Base-by-base conservation (phyloP, 2,329 filamentous ascomycete genomes). In the Phialophora tarda region DNA sequence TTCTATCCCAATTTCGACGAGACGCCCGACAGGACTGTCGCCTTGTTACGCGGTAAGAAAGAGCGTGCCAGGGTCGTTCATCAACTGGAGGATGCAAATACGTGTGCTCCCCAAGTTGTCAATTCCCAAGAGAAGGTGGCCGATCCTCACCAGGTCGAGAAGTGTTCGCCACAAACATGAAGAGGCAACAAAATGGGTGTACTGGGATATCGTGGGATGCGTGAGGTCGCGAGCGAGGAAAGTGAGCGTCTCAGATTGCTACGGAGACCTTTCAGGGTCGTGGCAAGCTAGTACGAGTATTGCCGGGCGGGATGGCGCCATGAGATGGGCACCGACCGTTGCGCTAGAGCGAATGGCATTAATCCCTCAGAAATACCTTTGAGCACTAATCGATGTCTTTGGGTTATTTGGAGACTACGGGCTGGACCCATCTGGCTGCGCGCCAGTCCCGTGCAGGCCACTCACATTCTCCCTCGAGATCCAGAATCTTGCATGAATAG, bases 321-420 rank as follows among this genome's bases (percentile, higher is more conserved):
- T 21, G 32, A 44, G 30, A 44, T n/a, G 38, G 17, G 14, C n/a
- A 8, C 17, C 38, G 38, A 44, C 7, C 4, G 5, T n/a, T n/a
- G 17, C 17, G 21, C 38, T 2, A 44, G n/a, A n/a, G 38, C 38
- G 38, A 44, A 44, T 44, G 7, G 38, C 60, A 72, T 72, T 71
- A 63, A 70, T 63, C 55, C 26, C 34, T 55, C 32, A 53, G 65
- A 71, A 71, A 69, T 71, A 56, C 71, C 65, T 71, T 4, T 6
- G 17, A 51, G 24, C 21, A 26, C 14, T 2, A 66, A 71, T 71
- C 66, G 63, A 55, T 17, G 10, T 58, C 30, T 23, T 3, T 57
- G 28, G n/a, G 12, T 53, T 58, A 41, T 41, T 58, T 62, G 47
- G 61, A 21, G 32, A 24, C 48, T 24, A 44, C 34, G 59, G 59